These are phyloP conservation scores for Stellera chamaejasme DNA, from an alignment of 345 rosid species.

Conservation along the genomic window DNA sequence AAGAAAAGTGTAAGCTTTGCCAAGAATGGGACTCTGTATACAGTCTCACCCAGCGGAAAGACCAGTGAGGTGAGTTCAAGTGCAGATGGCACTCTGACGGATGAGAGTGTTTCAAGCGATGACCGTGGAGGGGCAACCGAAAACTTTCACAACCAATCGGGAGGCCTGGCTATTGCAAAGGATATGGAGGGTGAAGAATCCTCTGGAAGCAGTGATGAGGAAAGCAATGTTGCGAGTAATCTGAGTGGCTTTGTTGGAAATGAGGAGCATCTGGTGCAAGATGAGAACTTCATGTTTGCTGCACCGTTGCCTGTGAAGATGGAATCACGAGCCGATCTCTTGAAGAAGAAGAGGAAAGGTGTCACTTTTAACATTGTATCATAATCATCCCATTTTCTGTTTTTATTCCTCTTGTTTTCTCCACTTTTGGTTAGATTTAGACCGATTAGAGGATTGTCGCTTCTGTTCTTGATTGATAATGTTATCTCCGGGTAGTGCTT, in stretches of 20 bases:
- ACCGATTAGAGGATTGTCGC: too few species aligned
- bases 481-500: background rate
- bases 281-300: conserved; percentile 10
- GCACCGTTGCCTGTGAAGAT: conserved; percentile 11
- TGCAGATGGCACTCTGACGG: conserved; percentile 27
- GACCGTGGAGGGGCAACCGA: background rate
- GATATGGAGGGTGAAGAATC: background rate
- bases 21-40: conserved; percentile 43
- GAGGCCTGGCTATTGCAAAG: background rate
- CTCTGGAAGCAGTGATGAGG: background rate
- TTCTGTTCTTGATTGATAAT: background rate
- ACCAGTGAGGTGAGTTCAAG: conserved; percentile 21
- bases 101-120: conserved; percentile 31
- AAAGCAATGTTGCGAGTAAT: background rate
- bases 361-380: conserved; percentile 2
- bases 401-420: too few species aligned
- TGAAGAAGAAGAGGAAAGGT: conserved; percentile 10
- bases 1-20: conserved; percentile 46
- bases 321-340: conserved; percentile 6
- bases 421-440: too few species aligned
- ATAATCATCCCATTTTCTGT: too few species aligned
- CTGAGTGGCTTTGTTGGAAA: background rate
- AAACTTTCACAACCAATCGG: too few species aligned
- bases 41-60: conserved; percentile 15
- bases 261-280: background rate